These are phyloP conservation scores for Bidens hawaiensis DNA, from an alignment of 140 eudicot species.

Conservation along the genomic window DNA sequence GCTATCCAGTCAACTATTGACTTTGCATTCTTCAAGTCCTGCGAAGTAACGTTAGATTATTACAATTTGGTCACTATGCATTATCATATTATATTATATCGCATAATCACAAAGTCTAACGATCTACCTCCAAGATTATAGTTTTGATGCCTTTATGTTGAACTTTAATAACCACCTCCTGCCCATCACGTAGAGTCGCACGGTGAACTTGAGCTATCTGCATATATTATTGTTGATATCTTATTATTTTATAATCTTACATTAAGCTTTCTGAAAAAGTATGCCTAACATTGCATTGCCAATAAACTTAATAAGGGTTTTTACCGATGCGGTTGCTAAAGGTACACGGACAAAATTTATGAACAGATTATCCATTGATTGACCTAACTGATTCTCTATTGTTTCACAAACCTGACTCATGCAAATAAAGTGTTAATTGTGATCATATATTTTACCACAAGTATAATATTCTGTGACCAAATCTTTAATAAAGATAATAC, in stretches of 20 bases:
- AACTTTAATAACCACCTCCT: constrained; percentile 94
- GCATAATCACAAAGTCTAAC: background rate
- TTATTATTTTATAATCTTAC: background rate
- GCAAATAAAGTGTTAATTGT: background rate
- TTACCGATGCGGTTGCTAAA: constrained; percentile 35
- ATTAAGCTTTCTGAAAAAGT: background rate
- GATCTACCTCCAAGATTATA: constrained; percentile 72
- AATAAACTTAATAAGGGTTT: background rate
- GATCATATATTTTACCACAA: background rate
- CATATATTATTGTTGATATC: constrained; percentile 8
- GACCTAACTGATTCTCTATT: constrained; percentile 4
- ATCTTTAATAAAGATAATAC: constrained; percentile 25
- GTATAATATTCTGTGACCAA: background rate
- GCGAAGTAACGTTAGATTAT: constrained; percentile 14
- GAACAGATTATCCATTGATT: background rate
- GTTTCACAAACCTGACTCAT: background rate
- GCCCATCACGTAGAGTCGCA: constrained; percentile 79
- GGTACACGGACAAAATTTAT: constrained; percentile 2
- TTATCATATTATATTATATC: background rate
- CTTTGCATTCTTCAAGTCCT: constrained; percentile 97
- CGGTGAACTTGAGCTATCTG: constrained; percentile 99
- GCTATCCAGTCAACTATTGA: constrained; percentile 98
- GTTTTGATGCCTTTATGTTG: constrained; percentile 87
- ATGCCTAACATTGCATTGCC: background rate
- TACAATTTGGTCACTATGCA: constrained; percentile 9